phyloP scores from a whole-genome alignment of 495 filamentous ascomycete genomes.

The Parmelia sp. region DNA sequence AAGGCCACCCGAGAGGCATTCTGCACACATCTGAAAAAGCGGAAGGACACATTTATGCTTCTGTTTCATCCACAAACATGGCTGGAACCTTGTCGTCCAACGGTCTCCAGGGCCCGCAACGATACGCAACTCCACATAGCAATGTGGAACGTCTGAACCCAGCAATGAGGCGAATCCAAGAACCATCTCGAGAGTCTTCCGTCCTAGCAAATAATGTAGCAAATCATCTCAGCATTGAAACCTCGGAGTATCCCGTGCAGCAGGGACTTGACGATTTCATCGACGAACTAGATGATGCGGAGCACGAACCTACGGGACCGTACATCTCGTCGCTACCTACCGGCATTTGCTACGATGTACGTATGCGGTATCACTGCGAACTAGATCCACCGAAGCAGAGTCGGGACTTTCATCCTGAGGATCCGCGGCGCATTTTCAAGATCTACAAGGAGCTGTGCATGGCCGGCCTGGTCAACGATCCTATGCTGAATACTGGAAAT shows the following conservation, averaged over 20 bases:
- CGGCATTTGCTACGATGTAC: conserved; percentile 80
- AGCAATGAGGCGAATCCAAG: conserved; percentile 1
- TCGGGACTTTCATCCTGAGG: conserved; percentile 82
- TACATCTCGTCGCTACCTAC: conserved; percentile 40
- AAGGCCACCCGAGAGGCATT: conserved; percentile 2
- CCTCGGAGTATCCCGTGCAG: conserved; percentile 5
- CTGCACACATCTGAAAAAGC: background rate
- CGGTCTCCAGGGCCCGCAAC: conserved; percentile 11
- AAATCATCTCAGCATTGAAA: conserved; percentile 21
- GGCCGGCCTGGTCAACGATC: conserved; percentile 65
- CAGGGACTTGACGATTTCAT: conserved; percentile 12
- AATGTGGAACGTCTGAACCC: background rate
- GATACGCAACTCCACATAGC: conserved; percentile 8
- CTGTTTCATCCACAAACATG: conserved; percentile 5
- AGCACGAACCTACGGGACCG: conserved; percentile 17
- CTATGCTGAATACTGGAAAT: conserved; percentile 38
- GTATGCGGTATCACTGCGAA: conserved; percentile 90
- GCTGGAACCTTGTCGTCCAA: background rate
- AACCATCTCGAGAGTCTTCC: conserved; percentile 18
- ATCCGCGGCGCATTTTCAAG: conserved; percentile 79
- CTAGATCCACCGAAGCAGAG: conserved; percentile 48
- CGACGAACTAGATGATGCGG: conserved; percentile 14
- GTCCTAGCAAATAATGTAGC: conserved; percentile 18
- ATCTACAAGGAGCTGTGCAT: conserved; percentile 81
- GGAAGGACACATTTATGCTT: conserved; percentile 4